phyloP scores from a whole-genome alignment of 1,139 yeast species.

The Pneumocystis sp. region DNA sequence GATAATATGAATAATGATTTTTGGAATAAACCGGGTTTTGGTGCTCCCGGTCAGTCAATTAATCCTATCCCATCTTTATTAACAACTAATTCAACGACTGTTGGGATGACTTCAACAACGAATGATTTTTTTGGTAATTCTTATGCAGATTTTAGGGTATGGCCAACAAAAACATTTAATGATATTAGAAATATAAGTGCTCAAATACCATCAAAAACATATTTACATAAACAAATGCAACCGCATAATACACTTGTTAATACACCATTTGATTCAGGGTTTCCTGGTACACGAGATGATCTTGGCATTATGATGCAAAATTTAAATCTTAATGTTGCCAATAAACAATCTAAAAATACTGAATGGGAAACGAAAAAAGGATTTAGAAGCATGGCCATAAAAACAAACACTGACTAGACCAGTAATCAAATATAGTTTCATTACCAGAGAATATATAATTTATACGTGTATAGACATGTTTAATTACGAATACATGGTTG shows the following conservation, averaged over 20 bases:
- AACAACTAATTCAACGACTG: not conserved
- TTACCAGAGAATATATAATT: not conserved
- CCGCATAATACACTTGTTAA: not conserved
- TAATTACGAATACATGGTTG: not conserved
- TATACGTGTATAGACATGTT: not conserved
- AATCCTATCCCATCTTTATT: not conserved
- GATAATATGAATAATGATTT: not conserved
- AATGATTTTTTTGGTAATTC: not conserved
- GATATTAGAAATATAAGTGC: not conserved
- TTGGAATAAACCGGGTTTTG: not conserved
- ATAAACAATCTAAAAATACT: not conserved
- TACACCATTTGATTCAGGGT: not conserved
- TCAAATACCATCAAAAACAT: not conserved
- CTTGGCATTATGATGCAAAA: not conserved
- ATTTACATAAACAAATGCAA: not conserved
- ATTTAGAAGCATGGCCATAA: not conserved
- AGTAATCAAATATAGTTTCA: not conserved
- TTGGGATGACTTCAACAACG: not conserved
- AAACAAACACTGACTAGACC: not conserved
- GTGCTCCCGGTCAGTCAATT: not conserved
- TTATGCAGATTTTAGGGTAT: not conserved
- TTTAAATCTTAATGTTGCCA: not conserved
- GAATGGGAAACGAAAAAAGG: not conserved
- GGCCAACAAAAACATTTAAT: not conserved
- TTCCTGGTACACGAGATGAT: not conserved